Conservation (phyloP, 139 green algal species). For the Chlamydomonas sp. region DNA sequence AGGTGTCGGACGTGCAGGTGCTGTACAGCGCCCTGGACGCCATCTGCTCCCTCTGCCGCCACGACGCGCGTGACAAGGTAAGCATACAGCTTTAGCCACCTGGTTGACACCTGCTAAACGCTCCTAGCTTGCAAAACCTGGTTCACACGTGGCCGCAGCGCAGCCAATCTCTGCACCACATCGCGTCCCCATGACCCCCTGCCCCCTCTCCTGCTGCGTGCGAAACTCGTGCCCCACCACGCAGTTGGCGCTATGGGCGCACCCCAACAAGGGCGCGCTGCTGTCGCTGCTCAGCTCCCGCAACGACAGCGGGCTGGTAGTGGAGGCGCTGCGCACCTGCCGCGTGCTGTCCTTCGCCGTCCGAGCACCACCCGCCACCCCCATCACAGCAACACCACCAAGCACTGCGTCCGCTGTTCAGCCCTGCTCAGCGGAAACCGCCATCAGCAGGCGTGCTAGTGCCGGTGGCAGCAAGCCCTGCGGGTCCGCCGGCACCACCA, state of each 20-base stretch:
- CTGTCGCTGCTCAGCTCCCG: constrained; percentile 30
- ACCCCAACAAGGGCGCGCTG: constrained; percentile 32
- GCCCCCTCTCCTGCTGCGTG: too few species aligned
- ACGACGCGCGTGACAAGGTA: constrained; percentile 45
- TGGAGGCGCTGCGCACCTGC: constrained; percentile 31
- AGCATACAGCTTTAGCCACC: background rate
- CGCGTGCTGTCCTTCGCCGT: constrained; percentile 30
- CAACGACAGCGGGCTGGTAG: background rate
- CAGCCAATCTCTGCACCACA: too few species aligned
- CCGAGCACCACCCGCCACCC: background rate
- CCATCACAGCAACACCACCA: background rate
- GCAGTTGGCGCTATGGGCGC: constrained; percentile 39
- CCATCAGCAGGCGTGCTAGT: too few species aligned
- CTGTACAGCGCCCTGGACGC: constrained; percentile 27
- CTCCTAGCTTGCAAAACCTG: background rate
- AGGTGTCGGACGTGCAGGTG: constrained; percentile 16
- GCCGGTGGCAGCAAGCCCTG: too few species aligned
- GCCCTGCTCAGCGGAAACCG: too few species aligned
- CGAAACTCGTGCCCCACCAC: too few species aligned
- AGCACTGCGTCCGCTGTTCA: background rate
- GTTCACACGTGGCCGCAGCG: too few species aligned
- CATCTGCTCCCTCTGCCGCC: constrained; percentile 12
- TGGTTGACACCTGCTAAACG: background rate
- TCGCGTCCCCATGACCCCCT: too few species aligned
- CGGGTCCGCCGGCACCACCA: background rate